Base-by-base conservation (phyloP, 2,329 filamentous ascomycete species). In the Arthrobotrys musiformis region DNA sequence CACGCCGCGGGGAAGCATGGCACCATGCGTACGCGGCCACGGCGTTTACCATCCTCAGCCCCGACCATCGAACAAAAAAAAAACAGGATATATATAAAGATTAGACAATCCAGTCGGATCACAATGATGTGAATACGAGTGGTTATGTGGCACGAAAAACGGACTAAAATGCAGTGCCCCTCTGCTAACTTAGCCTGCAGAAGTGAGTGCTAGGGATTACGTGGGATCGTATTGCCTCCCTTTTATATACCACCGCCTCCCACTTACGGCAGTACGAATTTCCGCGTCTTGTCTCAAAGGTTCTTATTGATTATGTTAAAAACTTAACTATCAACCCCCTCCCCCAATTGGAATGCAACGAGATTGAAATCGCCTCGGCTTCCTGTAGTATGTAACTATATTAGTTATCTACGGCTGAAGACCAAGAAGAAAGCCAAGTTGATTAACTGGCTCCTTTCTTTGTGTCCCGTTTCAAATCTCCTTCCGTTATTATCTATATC, bases 181-280 rank as follows among this genome's bases (percentile, higher is more conserved):
- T 40, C n/a, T n/a, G n/a, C n/a, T n/a, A n/a, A 7, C 19, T 5
- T 17, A 24, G 33, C 54, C 54, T n/a, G 11, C 33, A 26, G 17
- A 58, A 58, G 24, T 11, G 9, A 56, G 11, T 33, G 54, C 54
- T 58, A 58, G 54, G 52, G 33, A 58, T 58, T 58, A 58, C 54
- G 54, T 58, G 54, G 17, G 54, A 58, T n/a, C 54, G 54, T 40
- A 58, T 58, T 26, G 19, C 54, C 54, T 40, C 33, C 19, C 33
- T 37, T 33, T 58, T 58, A 40, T 58, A 40, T 40, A 58, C 40
- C 33, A 26, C 33, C 54, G 54, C 54, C 54, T 58, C 54, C 54
- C 54, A 40, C 54, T 40, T 40, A 58, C 54, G 54, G 54, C 19
- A 33, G 26, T 58, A 40, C 33, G 30, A 26, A 37, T 40, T 19